Evolutionary conservation across 148 eudicot species (phyloP), one percentile per base, ranked within the genome.

Genomic region (Rhododendron molle): DNA sequence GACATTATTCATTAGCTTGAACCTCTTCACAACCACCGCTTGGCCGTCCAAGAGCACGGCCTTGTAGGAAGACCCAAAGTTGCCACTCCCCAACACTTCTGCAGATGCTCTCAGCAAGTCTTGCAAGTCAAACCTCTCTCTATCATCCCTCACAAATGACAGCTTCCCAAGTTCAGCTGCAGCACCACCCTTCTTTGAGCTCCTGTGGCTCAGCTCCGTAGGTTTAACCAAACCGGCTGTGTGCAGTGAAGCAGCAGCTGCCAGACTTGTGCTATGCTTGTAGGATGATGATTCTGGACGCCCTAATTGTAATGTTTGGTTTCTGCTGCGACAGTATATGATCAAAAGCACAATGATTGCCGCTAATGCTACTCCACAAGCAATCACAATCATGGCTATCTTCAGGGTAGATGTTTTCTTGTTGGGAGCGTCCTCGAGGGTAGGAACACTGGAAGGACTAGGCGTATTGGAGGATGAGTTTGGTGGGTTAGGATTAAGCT

Each of bases 51-150:
- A 85, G 54, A 96, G 78, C 85, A 88, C 91, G 23, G 96, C 98
- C 91, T 96, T 95, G 88, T 96, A 96, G 4, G 96, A 91, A 0
- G 98, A 92, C 49, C 94, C 95, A 7, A 96, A 95, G 86, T 87
- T 91, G 23, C 99, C 98, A n/a, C 95, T 93, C 69, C 96, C 99
- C 87, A 96, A 81, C 78, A 95, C 95, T 79, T 94, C 95, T 5
- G 99, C 99, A 12, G 98, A 95, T 2, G 99, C 99, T 46, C 92
- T 96, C 72, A 96, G 86, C 86, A 96, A 83, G 86, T 94, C 95
- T 32, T 89, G 90, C 84, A 96, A 85, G 71, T 96, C 96, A 85
- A 96, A 95, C 78, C 54, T 90, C 77, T 88, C 87, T 69, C 93
- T 89, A 56, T 92, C 98, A 11, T 96, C 93, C 79, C 90, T 92